Percentiles rank a stretch among this genome's conserved stretches.
These are phyloP conservation scores for Mimosa bimucronata DNA, from an alignment of 306 rosid genomes.

Conservation along the genomic window DNA sequence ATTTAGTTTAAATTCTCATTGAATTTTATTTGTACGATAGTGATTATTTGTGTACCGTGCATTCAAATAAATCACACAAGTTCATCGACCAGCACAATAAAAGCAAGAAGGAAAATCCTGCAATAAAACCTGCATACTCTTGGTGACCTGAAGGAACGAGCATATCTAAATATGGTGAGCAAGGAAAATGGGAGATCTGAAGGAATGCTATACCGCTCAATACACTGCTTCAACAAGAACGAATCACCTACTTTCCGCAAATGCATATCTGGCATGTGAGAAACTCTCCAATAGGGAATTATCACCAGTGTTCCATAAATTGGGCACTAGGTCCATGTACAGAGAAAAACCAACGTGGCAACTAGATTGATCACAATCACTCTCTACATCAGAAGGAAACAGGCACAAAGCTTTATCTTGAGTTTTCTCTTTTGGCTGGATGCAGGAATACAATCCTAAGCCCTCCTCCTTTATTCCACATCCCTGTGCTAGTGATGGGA, in stretches of 20 bases:
- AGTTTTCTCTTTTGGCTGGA: conserved; percentile 83
- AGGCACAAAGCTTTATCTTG: conserved; percentile 79
- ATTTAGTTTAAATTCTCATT: no score
- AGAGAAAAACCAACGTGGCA: conserved; percentile 81
- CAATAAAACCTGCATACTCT: conserved; percentile 88
- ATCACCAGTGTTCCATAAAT: conserved; percentile 51
- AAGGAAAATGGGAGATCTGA: conserved; percentile 80
- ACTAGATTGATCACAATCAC: conserved; percentile 70
- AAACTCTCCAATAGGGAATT: conserved; percentile 61
- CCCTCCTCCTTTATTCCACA: conserved; percentile 99
- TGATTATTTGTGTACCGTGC: no score
- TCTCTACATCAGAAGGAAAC: conserved; percentile 88
- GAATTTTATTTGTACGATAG: no score
- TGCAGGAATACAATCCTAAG: conserved; percentile 88
- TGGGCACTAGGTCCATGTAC: conserved; percentile 73
- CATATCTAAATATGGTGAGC: conserved; percentile 95
- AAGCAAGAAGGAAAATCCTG: conserved; percentile 92
- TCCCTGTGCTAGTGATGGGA: conserved; percentile 93
- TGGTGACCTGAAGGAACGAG: conserved; percentile 89
- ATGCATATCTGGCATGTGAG: conserved; percentile 88
- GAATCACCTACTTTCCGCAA: conserved; percentile 80
- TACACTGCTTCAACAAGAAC: conserved; percentile 75
- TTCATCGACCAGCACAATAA: conserved; percentile 91
- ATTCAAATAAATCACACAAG: no score
- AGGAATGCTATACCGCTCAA: conserved; percentile 75